Evolutionary conservation across 2,329 filamentous ascomycete species (phyloP), one percentile per base, ranked within the genome.

Genomic region (Aspergillus sp.): DNA sequence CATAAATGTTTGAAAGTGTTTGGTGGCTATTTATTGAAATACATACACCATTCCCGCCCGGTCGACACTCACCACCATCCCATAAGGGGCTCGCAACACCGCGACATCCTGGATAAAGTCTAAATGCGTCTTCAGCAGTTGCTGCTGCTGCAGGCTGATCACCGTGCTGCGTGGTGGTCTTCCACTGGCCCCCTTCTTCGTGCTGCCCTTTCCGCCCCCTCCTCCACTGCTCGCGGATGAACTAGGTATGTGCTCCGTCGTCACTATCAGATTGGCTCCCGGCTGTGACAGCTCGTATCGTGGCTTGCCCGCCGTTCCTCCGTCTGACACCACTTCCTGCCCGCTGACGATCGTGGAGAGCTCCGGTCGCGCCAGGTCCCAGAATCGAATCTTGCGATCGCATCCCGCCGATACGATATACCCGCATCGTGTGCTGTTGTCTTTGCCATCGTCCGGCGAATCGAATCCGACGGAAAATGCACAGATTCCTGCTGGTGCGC

Each of bases 31-130:
- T 19, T 43, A 83, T 61, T 80, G 78, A 63, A 82, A 95, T 42
- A 96, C 83, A 74, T 93, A 95, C 37, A 97, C 82, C 63, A 91
- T 84, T 0, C 93, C 93, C 33, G 85, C 87, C 56, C 91, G 77
- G 72, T 98, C 93, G 42, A 86, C 90, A 53, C 87, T 94, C 39
- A 97, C 76, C 30, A 90, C 86, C 88, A 97, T 96, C 5, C 86
- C 86, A 65, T 95, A 96, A 26, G 93, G 93, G 51, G 81, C 76
- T 71, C 96, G 89, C 54, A 98, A 67, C 59, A 97, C 71, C n/a
- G 86, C 86, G 53, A 96, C 83, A 68, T 97, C 91, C 59, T 87
- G 79, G 46, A 98, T 83, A 4, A 83, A 83, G 68, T 98, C 93
- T 57, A 96, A 67, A 68, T 98, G 93, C 46, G 85, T 88, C 62